Evolutionary conservation across 2,329 filamentous ascomycete species (phyloP), one percentile per base, ranked within the genome.

Genomic region (Scedosporium dehoogii): DNA sequence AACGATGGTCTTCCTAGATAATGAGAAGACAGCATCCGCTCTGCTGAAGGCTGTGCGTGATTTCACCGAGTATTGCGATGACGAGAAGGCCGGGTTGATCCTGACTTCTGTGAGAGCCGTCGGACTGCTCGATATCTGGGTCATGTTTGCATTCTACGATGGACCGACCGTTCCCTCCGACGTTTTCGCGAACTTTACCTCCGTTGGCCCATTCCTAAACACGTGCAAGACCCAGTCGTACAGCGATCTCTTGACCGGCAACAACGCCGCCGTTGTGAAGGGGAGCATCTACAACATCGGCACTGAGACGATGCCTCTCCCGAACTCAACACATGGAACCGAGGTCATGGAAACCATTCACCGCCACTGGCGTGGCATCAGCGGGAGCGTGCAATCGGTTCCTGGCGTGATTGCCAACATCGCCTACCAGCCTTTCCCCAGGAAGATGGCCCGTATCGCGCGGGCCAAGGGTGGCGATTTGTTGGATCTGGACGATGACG

Each of bases 101-200:
- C 70, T 82, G 57, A 86, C 83, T 0, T 57, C 33, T 9, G 56
- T 79, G 16, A 76, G 76, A 0, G 65, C 73, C 3, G 68, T 75
- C 2, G 74, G 75, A 10, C 63, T 78, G 0, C 66, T 84, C 57
- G 76, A 85, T 64, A 63, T 81, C 21, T 86, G 82, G 81, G 76
- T 84, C 63, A 71, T 88, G 64, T 87, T 87, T 70, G 69, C 85
- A 42, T 87, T 85, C 73, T 87, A 87, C 69, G 82, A 88, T 69
- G 85, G 81, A 1, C 76, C 78, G 0, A 70, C 72, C 59, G 79
- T 79, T 0, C 84, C 85, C 9, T 72, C 75, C 0, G 61, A 69
- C 0, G 74, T 76, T 29, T 78, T 75, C 63, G 61, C 70, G 18
- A 68, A 71, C n/a, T 78, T 74, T 63, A 69, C 71, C 55, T 66